Conservation (phyloP, 768 basidiomycete species). For the Stropharia rugosoannulata region DNA sequence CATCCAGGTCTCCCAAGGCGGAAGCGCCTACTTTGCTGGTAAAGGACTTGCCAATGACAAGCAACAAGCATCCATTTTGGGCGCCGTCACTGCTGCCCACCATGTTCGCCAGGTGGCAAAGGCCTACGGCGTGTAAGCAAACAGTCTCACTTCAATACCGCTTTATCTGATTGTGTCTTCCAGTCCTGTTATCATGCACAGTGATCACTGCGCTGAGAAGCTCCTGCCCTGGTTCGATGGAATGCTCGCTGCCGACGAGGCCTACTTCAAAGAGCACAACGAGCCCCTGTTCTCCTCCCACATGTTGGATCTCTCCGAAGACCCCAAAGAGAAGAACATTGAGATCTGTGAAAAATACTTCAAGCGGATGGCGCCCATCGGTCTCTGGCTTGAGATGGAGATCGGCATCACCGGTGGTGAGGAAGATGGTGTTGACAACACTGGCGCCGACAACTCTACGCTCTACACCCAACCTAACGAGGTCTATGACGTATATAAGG, state of each 20-base stretch:
- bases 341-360: conserved; percentile 93
- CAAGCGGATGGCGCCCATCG: conserved; percentile 88
- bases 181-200: conserved; percentile 95
- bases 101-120: conserved; percentile 88
- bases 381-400: conserved; percentile 99
- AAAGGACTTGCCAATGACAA: conserved; percentile 95
- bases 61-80: conserved; percentile 93
- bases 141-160: background rate
- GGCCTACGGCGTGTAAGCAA: conserved; percentile 83
- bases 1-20: conserved; percentile 96
- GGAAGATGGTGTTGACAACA: conserved; percentile 99
- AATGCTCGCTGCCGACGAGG: conserved; percentile 96
- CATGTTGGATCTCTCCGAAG: conserved; percentile 98
- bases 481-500: conserved; percentile 86
- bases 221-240: conserved; percentile 99
- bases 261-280: conserved; percentile 85
- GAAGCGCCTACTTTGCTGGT: conserved; percentile 93
- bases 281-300: conserved; percentile 93
- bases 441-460: conserved; percentile 86
- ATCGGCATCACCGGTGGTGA: conserved; percentile 99
- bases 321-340: conserved; percentile 92
- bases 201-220: conserved; percentile 98
- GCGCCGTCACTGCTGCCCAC: conserved; percentile 89
- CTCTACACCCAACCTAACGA: conserved; percentile 99
- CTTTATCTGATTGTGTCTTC: conserved; percentile 3